Conservation (phyloP, 225 moss, liverwort and hornwort species). For the Physcomitrellopsis africana region DNA sequence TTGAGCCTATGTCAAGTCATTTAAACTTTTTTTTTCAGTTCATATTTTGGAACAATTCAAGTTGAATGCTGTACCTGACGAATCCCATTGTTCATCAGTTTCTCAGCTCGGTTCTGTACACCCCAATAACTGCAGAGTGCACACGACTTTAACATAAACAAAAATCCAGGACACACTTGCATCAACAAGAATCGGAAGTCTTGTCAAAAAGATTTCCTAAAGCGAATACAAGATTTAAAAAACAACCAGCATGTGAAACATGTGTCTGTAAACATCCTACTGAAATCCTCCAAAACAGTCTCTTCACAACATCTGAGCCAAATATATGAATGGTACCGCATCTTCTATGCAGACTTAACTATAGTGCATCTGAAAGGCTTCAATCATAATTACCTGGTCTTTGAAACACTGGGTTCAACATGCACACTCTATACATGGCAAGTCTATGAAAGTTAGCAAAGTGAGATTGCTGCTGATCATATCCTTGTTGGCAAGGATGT, state of each 20-base stretch:
- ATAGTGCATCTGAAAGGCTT: background rate
- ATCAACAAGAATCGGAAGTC: background rate
- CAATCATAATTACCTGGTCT: background rate
- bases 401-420: background rate
- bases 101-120: conserved; percentile 73
- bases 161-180: background rate
- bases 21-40: background rate
- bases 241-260: background rate
- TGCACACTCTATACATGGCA: background rate
- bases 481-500: conserved; percentile 29
- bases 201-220: background rate
- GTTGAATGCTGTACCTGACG: conserved; percentile 52
- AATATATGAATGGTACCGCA: background rate
- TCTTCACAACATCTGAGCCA: background rate
- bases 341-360: background rate
- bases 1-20: too few relatives aligned
- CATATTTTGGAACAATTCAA: background rate
- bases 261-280: background rate
- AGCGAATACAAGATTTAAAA: background rate
- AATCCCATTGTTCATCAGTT: conserved; percentile 82
- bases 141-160: conserved; percentile 2
- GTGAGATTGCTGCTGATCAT: conserved; percentile 23
- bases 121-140: conserved; percentile 71
- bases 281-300: background rate
- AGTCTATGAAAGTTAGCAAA: conserved; percentile 2